These are phyloP conservation scores for Thermoascus crustaceus DNA, from an alignment of 2,329 filamentous ascomycete species.

Conservation along the genomic window DNA sequence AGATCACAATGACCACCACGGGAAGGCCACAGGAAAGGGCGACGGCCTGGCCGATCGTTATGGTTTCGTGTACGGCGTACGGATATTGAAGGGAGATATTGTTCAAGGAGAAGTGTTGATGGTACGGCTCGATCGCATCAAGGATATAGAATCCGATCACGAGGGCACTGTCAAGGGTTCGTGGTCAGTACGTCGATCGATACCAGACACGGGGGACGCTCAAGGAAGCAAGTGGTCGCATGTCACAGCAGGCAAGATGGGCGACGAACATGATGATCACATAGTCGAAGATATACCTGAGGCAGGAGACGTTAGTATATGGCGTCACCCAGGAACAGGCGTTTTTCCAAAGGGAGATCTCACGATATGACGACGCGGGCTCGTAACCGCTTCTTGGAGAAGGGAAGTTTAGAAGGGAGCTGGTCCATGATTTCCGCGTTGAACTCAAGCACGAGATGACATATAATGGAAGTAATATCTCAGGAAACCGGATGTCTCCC, in stretches of 20 bases:
- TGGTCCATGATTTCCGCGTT: too few relatives aligned
- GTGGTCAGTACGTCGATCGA: constrained; percentile 7
- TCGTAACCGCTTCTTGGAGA: constrained; percentile 45
- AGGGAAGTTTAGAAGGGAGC: constrained; percentile 40
- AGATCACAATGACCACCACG: constrained; percentile 44
- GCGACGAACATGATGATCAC: constrained; percentile 47
- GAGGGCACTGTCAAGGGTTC: constrained; percentile 36
- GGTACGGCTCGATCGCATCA: constrained; percentile 47
- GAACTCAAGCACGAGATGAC: too few relatives aligned
- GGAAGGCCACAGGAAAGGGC: constrained; percentile 44
- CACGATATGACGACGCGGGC: constrained; percentile 47
- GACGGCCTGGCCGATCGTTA: constrained; percentile 43
- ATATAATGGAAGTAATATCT: too few relatives aligned
- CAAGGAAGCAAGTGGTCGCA: constrained; percentile 2
- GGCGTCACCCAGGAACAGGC: constrained; percentile 2
- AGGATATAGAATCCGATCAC: constrained; percentile 45
- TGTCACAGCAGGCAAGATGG: neutral
- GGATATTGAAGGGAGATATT: constrained; percentile 53
- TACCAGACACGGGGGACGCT: neutral
- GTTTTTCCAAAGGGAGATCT: constrained; percentile 15
- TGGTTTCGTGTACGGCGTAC: constrained; percentile 47
- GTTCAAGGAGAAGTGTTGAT: constrained; percentile 49
- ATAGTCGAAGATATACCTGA: constrained; percentile 52
- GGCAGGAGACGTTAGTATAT: neutral
- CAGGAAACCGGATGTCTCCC: too few relatives aligned